Base-by-base conservation (phyloP, 768 basidiomycete species). In the Tricholoma furcatifolium region DNA sequence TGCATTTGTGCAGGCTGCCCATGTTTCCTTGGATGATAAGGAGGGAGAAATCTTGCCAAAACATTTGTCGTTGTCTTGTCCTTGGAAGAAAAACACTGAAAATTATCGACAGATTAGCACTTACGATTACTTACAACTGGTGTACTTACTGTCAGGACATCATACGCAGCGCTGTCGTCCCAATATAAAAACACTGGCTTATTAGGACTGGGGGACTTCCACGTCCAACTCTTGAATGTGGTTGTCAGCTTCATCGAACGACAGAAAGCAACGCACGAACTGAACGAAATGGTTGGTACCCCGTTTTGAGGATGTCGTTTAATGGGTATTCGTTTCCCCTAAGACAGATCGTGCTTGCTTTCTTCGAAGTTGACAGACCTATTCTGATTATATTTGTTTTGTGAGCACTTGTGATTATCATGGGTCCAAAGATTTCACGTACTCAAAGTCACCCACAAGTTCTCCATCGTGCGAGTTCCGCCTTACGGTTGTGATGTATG, bases 391-490 rank as follows among this genome's bases (percentile, higher is more conserved):
- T 32, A 34, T 17, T 8, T 15, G 21, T 23, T 43, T 10, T 9
- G 18, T 49, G 20, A 24, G 38, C 8, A 7, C 12, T 17, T 14
- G 6, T 20, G n/a, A 15, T n/a, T 40, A 3, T 15, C 32, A 8
- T 2, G 17, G 32, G 17, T 35, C 24, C 21, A 15, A 43, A 45
- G 11, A 6, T 20, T 31, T 9, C 12, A 63, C 67, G 51, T 46
- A 80, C 74, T 81, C 78, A 48, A 81, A 81, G 39, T 79, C 75
- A 10, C 76, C 78, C 10, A 81, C 68, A 0, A 74, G 38, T 24
- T 78, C 74, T 0, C 78, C 77, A 15, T 73, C 66, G 61, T 68
- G 70, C 4, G 70, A 65, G n/a, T 66, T 67, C 43, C 71, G 67
- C 21, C 69, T 64, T 47, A 81, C 60, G 3, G 73, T 70, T 0